Evolutionary conservation across 495 filamentous ascomycete genomes (phyloP).

Genomic region (Penicillium maclennaniae): DNA sequence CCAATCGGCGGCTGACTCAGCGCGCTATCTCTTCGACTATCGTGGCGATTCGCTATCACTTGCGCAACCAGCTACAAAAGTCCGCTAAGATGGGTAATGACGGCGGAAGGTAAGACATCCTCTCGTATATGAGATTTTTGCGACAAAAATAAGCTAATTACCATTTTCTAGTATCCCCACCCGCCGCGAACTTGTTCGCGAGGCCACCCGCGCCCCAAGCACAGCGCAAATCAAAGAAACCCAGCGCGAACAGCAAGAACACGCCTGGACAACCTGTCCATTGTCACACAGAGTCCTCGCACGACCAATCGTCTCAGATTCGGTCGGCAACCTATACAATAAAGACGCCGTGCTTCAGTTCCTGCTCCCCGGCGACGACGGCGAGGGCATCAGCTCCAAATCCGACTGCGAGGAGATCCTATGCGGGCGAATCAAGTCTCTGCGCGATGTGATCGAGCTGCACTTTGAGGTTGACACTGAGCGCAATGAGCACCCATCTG

Average conservation of each 20-base stretch:
- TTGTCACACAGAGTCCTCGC: slow-evolving; percentile 72
- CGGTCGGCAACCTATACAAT: slow-evolving; percentile 82
- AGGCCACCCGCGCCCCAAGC: slow-evolving; percentile 74
- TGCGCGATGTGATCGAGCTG: slow-evolving; percentile 87
- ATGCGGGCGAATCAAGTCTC: slow-evolving; percentile 67
- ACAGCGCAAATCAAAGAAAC: slow-evolving; percentile 89
- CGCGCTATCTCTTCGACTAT: slow-evolving; percentile 19
- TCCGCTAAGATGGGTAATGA: slow-evolving; percentile 82
- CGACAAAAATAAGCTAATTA: not conserved
- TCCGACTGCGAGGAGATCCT: slow-evolving; percentile 64
- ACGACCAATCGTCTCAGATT: slow-evolving; percentile 79
- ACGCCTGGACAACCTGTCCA: slow-evolving; percentile 83
- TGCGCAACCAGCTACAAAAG: slow-evolving; percentile 1
- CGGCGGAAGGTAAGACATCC: slow-evolving; percentile 61
- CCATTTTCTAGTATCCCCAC: slow-evolving; percentile 76
- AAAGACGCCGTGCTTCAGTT: slow-evolving; percentile 86
- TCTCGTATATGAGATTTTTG: not conserved
- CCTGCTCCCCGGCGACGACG: slow-evolving; percentile 63
- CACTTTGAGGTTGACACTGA: slow-evolving; percentile 63
- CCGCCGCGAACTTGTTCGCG: slow-evolving; percentile 90
- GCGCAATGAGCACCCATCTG: slow-evolving; percentile 27
- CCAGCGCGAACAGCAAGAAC: slow-evolving; percentile 73
- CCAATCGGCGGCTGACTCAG: slow-evolving; percentile 29
- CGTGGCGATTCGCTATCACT: slow-evolving; percentile 15
- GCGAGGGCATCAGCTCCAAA: slow-evolving; percentile 46